A percentile compares a stretch with the other conserved stretches of the same genome.
Conservation (phyloP, 345 rosid genomes). For the Balakata baccata region DNA sequence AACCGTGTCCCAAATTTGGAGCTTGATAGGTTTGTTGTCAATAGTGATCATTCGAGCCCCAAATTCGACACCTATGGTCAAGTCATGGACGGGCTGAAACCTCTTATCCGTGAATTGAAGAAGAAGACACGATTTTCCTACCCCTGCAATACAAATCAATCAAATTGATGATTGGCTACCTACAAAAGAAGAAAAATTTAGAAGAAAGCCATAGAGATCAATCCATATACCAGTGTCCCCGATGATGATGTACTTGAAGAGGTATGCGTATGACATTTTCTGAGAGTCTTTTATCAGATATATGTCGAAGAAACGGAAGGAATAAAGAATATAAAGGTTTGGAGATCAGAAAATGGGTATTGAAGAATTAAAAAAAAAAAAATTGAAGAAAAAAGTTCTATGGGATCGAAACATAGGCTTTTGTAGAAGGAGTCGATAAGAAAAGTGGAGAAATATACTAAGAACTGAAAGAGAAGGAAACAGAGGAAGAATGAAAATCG, state of each 20-base stretch:
- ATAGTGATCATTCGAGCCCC: conserved; percentile 97
- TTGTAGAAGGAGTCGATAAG: background rate
- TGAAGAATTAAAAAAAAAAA: background rate
- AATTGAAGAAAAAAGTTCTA: background rate
- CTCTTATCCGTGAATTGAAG: conserved; percentile 97
- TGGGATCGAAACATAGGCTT: background rate
- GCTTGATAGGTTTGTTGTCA: conserved; percentile 88
- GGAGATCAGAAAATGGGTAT: background rate
- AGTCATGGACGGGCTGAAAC: conserved; percentile 95
- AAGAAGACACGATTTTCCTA: conserved; percentile 93
- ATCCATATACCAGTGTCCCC: conserved; percentile 70
- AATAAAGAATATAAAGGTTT: background rate
- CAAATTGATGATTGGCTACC: background rate
- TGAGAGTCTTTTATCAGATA: background rate
- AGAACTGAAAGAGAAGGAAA: background rate
- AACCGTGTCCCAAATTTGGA: conserved; percentile 99
- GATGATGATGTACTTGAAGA: conserved; percentile 97
- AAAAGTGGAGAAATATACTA: background rate
- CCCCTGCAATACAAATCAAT: conserved; percentile 42
- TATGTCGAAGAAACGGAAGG: background rate
- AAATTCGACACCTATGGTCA: conserved; percentile 91
- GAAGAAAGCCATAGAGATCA: background rate
- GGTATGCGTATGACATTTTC: conserved; percentile 80
- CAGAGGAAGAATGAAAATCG: background rate
- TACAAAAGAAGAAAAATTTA: background rate